phyloP scores from a whole-genome alignment of 2,329 filamentous ascomycete species.

The Camptophora hylomeconis region DNA sequence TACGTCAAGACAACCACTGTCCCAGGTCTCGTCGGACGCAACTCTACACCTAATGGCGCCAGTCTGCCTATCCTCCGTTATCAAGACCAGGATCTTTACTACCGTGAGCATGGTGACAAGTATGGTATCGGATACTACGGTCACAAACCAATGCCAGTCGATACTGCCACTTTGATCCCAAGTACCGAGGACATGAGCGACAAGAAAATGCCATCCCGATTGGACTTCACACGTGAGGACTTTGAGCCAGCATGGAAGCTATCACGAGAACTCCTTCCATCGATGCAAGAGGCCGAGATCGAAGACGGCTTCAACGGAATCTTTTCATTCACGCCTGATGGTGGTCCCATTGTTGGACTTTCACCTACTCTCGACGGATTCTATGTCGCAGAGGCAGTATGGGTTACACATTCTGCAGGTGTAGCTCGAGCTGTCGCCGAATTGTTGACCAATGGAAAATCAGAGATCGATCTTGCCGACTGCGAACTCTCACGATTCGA shows the following conservation, averaged over 20 bases:
- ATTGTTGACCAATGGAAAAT: conserved; percentile 42
- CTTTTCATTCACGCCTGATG: conserved; percentile 54
- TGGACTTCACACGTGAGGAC: conserved; percentile 46
- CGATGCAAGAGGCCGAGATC: conserved; percentile 37
- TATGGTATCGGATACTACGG: conserved; percentile 53
- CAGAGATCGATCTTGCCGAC: conserved; percentile 43
- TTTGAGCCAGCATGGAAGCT: conserved; percentile 49
- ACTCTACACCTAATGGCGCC: conserved; percentile 37
- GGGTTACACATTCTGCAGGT: conserved; percentile 54
- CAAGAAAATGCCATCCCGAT: conserved; percentile 50
- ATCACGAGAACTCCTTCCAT: conserved; percentile 41
- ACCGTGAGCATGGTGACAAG: conserved; percentile 50
- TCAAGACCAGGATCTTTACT: conserved; percentile 53
- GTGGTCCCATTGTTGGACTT: conserved; percentile 46
- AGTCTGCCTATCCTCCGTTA: conserved; percentile 46
- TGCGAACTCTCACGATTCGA: conserved; percentile 51
- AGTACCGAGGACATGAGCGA: conserved; percentile 44
- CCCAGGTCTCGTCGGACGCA: conserved; percentile 29
- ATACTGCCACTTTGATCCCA: conserved; percentile 39
- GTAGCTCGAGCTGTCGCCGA: conserved; percentile 49
- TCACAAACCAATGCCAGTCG: conserved; percentile 48
- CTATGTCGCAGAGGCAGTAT: conserved; percentile 52
- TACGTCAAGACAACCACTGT: conserved; percentile 50
- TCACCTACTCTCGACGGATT: conserved; percentile 47
- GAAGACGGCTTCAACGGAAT: conserved; percentile 52